Conservation (phyloP, 2,329 filamentous ascomycete genomes). For the Rutstroemia sydowiana region DNA sequence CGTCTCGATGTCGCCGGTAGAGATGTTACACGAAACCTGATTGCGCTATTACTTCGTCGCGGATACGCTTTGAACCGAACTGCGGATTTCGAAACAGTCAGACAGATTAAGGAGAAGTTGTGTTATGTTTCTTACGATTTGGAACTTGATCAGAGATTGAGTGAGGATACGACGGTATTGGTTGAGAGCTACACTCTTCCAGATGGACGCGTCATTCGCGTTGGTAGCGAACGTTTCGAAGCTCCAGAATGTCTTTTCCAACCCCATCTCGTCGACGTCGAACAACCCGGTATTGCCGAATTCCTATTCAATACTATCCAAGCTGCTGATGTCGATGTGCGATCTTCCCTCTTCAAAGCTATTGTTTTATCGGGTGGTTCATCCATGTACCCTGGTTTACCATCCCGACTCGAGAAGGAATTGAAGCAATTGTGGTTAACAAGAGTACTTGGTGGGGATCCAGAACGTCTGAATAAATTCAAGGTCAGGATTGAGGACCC, state of each 20-base stretch:
- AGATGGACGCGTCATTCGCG: conserved; percentile 90
- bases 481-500: conserved; percentile 99
- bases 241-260: conserved; percentile 98
- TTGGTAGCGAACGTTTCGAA: conserved; percentile 95
- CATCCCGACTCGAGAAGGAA: conserved; percentile 93
- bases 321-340: conserved; percentile 87
- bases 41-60: conserved; percentile 84
- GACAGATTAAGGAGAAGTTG: conserved; percentile 99
- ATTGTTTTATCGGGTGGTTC: conserved; percentile 94
- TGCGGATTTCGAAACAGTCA: conserved; percentile 96
- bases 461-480: conserved; percentile 94
- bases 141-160: conserved; percentile 89
- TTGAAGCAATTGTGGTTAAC: conserved; percentile 98
- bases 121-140: conserved; percentile 99
- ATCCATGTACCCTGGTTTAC: conserved; percentile 98
- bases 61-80: conserved; percentile 97
- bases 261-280: conserved; percentile 93
- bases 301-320: conserved; percentile 99
- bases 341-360: conserved; percentile 90
- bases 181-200: conserved; percentile 97
- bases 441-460: conserved; percentile 80
- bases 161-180: conserved; percentile 93
- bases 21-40: conserved; percentile 97
- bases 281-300: conserved; percentile 93
- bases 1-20: conserved; percentile 91